Evolutionary conservation across 2,329 filamentous ascomycete species (phyloP).

Genomic region (Aspergillus oerlinghausenensis): DNA sequence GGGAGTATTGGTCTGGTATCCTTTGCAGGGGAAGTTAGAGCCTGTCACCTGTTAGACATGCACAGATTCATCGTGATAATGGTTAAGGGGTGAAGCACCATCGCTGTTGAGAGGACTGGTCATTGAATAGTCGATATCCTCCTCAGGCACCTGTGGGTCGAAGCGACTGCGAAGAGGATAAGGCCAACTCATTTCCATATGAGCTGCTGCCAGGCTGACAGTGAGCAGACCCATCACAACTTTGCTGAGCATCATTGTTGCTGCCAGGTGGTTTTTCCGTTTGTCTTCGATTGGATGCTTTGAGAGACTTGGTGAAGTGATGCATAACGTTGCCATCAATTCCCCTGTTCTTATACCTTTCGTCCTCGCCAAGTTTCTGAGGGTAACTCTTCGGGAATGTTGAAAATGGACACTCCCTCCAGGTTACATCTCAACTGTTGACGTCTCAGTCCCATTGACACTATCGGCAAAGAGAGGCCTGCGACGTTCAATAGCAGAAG

Average conservation of each 20-base stretch:
- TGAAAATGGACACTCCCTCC: neutral
- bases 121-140: slow-evolving; percentile 61
- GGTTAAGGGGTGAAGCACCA: slow-evolving; percentile 20
- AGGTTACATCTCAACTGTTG: slow-evolving; percentile 3
- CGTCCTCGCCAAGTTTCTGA: neutral
- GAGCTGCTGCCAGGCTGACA: slow-evolving; percentile 18
- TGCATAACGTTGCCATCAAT: neutral
- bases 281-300: neutral
- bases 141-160: slow-evolving; percentile 34
- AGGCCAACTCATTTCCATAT: slow-evolving; percentile 51
- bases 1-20: slow-evolving; percentile 46
- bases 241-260: slow-evolving; percentile 5
- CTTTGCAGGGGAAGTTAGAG: slow-evolving; percentile 69
- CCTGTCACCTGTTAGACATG: slow-evolving; percentile 21
- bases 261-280: neutral
- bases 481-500: neutral
- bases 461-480: neutral
- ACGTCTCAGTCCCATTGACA: neutral
- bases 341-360: neutral
- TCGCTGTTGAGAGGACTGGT: slow-evolving; percentile 55
- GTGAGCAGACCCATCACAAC: neutral
- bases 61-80: too few relatives aligned
- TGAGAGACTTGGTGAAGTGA: neutral
- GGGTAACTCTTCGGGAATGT: neutral
- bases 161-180: slow-evolving; percentile 46